phyloP scores from a whole-genome alignment of 176 grass and related monocot genomes.

The Pontederia paniculata region DNA sequence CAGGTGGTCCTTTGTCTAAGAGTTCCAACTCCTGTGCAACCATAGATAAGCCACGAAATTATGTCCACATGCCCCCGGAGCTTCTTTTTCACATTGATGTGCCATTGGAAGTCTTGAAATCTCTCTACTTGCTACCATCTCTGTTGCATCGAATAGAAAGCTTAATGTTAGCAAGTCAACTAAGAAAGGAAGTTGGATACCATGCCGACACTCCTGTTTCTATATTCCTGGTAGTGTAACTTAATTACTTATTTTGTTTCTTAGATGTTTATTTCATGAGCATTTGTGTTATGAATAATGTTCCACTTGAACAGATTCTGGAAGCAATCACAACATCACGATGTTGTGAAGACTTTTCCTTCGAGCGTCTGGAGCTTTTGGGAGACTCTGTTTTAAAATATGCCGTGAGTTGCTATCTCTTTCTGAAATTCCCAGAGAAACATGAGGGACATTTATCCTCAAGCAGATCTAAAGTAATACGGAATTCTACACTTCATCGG shows the following conservation, averaged over 20 bases:
- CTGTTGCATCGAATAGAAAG: constrained; percentile 84
- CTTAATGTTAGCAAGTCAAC: constrained; percentile 66
- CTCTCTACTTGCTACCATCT: constrained; percentile 80
- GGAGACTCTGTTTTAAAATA: constrained; percentile 92
- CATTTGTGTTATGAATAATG: neutral
- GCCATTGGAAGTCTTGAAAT: constrained; percentile 60
- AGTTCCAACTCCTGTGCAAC: constrained; percentile 20
- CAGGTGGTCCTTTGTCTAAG: constrained; percentile 37
- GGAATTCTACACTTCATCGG: constrained; percentile 74
- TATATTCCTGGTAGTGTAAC: constrained; percentile 45
- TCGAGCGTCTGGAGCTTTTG: constrained; percentile 81
- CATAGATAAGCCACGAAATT: constrained; percentile 33
- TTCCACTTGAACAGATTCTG: constrained; percentile 49
- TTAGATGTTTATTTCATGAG: too few species aligned
- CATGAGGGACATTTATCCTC: constrained; percentile 67
- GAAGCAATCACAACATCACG: constrained; percentile 69
- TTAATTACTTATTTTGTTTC: neutral
- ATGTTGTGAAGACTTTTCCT: constrained; percentile 89
- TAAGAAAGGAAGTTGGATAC: constrained; percentile 61
- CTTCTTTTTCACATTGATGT: constrained; percentile 64
- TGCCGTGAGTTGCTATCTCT: constrained; percentile 56
- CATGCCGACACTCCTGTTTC: constrained; percentile 39
- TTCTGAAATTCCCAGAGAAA: constrained; percentile 58
- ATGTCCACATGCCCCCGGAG: constrained; percentile 85
- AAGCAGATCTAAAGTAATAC: constrained; percentile 36